These are phyloP conservation scores for Globisporangium uncinulatum DNA, from an alignment of 352 stramenopile genomes.

Conservation along the genomic window DNA sequence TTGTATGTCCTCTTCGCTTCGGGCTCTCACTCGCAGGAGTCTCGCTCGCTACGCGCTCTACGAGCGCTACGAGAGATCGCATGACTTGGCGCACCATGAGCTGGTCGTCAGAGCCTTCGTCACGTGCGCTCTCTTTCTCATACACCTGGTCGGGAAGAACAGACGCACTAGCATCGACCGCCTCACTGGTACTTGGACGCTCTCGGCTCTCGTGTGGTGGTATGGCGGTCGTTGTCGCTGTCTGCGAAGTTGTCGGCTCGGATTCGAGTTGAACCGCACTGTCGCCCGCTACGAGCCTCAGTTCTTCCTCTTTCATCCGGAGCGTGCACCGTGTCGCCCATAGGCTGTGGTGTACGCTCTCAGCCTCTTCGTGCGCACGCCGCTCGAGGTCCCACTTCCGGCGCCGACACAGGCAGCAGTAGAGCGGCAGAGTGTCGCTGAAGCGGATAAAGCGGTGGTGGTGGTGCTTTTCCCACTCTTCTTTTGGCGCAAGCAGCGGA, in stretches of 20 bases:
- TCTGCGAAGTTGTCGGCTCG: neutral
- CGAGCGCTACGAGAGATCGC: constrained; percentile 11
- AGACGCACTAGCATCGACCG: too few species aligned
- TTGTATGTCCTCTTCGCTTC: constrained; percentile 3
- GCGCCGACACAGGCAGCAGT: constrained; percentile 59
- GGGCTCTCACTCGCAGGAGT: neutral
- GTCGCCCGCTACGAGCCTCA: constrained; percentile 17
- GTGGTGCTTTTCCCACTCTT: constrained; percentile 67
- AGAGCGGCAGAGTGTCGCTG: constrained; percentile 19
- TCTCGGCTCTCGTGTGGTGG: too few species aligned
- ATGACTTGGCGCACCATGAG: constrained; percentile 12
- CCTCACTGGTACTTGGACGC: too few species aligned
- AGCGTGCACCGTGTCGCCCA: constrained; percentile 28
- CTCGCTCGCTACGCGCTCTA: constrained; percentile 10
- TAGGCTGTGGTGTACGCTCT: constrained; percentile 33
- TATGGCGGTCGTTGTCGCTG: too few species aligned
- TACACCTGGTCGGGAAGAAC: too few species aligned
- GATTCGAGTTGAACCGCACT: neutral
- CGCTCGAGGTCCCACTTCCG: constrained; percentile 56
- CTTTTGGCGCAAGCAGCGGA: constrained; percentile 25
- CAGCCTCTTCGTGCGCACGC: constrained; percentile 34
- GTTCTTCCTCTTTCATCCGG: constrained; percentile 44
- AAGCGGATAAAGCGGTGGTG: constrained; percentile 59
- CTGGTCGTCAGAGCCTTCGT: constrained; percentile 3
- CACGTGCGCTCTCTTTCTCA: neutral